Evolutionary conservation across 371 early-diverging fungal genomes (phyloP).

Genomic region (Nematocida ausubeli): DNA sequence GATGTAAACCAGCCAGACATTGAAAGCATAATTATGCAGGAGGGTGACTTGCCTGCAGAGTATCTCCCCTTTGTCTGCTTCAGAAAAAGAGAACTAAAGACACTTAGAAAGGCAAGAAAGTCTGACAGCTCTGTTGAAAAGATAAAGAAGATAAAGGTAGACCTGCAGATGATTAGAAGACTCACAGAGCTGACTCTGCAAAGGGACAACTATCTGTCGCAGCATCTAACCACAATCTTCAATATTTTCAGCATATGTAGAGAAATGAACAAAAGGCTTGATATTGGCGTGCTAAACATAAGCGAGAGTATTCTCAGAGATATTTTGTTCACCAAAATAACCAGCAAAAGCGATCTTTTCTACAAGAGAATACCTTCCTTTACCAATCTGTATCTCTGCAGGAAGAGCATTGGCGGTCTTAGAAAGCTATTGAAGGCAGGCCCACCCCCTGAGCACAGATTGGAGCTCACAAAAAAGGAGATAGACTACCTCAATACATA

Average conservation of each 20-base stretch:
- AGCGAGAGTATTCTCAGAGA: constrained; percentile 54
- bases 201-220: constrained; percentile 39
- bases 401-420: constrained; percentile 56
- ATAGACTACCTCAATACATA: constrained; percentile 48
- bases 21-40: constrained; percentile 21
- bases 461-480: constrained; percentile 30
- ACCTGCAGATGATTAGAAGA: constrained; percentile 51
- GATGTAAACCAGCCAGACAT: constrained; percentile 7
- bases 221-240: constrained; percentile 40
- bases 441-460: constrained; percentile 24
- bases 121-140: constrained; percentile 47
- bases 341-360: constrained; percentile 53
- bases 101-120: constrained; percentile 46
- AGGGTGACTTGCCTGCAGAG: constrained; percentile 6
- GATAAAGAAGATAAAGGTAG: constrained; percentile 56
- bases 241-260: constrained; percentile 50
- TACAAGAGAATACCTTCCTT: constrained; percentile 54
- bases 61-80: constrained; percentile 47
- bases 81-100: constrained; percentile 46
- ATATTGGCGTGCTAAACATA: constrained; percentile 52
- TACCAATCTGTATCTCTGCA: constrained; percentile 47
- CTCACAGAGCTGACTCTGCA: constrained; percentile 47
- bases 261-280: constrained; percentile 56
- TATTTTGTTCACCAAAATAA: constrained; percentile 52
- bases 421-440: constrained; percentile 52